phyloP scores from a whole-genome alignment of 208 protist genomes.

The Baffinella frigidus region DNA sequence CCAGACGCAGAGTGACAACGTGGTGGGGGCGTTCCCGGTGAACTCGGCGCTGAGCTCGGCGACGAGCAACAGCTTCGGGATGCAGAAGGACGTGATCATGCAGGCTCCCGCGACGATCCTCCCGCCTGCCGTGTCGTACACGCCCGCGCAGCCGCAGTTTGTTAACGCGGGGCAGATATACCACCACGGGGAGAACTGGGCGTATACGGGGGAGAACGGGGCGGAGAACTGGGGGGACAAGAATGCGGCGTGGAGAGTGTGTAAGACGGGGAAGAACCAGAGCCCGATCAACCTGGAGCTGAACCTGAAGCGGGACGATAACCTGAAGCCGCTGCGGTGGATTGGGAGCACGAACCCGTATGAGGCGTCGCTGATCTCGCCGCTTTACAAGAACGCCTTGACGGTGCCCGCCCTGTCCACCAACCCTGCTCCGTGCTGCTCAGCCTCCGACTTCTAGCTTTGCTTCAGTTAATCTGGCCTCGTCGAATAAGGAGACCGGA shows the following conservation, averaged over 20 bases:
- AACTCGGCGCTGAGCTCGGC: no score
- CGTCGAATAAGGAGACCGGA: no score
- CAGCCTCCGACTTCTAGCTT: no score
- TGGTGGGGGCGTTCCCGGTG: no score
- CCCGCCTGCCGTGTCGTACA: background rate
- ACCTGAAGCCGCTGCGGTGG: background rate
- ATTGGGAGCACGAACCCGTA: background rate
- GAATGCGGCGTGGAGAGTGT: background rate
- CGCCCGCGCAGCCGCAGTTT: background rate
- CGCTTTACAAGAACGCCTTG: constrained; percentile 12
- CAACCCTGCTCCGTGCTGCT: no score
- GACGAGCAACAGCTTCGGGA: no score
- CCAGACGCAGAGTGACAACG: no score
- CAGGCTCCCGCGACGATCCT: background rate
- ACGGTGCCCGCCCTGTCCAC: background rate
- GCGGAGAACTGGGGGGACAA: background rate
- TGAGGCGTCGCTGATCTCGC: background rate
- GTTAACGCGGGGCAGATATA: no score
- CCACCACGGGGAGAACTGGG: background rate
- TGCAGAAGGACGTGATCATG: background rate
- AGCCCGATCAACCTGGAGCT: constrained; percentile 47
- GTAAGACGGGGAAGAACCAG: background rate
- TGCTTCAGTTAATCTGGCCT: no score
- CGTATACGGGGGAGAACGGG: background rate
- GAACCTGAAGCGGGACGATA: constrained; percentile 6